Percentiles rank a stretch among this genome's conserved stretches.
Conservation (phyloP, 805 yeast species). For the Pachysolen tannophilus region DNA sequence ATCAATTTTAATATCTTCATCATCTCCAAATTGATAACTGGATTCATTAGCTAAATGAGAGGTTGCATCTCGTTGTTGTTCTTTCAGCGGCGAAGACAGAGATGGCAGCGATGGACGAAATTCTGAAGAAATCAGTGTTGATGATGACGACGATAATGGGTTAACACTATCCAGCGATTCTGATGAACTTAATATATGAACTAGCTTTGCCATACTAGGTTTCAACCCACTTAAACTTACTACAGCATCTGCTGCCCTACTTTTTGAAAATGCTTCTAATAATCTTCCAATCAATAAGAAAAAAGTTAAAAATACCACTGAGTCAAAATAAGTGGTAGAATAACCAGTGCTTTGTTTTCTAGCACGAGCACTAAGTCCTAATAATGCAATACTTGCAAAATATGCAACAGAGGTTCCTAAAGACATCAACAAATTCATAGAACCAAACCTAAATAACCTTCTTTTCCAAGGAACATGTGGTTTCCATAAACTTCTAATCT, state of each 20-base stretch:
- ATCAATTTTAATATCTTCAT: constrained; percentile 29
- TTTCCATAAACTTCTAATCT: constrained; percentile 49
- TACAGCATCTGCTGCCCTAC: constrained; percentile 60
- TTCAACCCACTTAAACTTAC: constrained; percentile 44
- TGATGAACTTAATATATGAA: constrained; percentile 18
- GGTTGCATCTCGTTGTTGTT: too few relatives aligned
- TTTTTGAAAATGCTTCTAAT: constrained; percentile 58
- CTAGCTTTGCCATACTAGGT: constrained; percentile 38
- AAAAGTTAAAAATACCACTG: constrained; percentile 69
- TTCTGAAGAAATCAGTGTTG: constrained; percentile 56
- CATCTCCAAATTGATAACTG: constrained; percentile 18
- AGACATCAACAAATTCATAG: constrained; percentile 68
- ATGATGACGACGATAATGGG: constrained; percentile 29
- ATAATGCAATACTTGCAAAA: constrained; percentile 53
- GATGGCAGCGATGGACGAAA: background rate
- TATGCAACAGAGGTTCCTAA: constrained; percentile 70
- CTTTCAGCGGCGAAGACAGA: too few relatives aligned
- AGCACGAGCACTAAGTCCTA: constrained; percentile 35
- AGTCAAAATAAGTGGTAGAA: constrained; percentile 67
- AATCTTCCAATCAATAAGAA: constrained; percentile 65
- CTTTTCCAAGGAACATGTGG: constrained; percentile 45
- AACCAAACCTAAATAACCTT: constrained; percentile 62
- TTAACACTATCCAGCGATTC: too few relatives aligned
- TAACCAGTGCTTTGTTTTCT: constrained; percentile 27
- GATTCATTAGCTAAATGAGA: too few relatives aligned